Evolutionary conservation across 805 yeast species (phyloP), one percentile per base, ranked within the genome.

Genomic region (Schizosaccharomyces cryophilus): DNA sequence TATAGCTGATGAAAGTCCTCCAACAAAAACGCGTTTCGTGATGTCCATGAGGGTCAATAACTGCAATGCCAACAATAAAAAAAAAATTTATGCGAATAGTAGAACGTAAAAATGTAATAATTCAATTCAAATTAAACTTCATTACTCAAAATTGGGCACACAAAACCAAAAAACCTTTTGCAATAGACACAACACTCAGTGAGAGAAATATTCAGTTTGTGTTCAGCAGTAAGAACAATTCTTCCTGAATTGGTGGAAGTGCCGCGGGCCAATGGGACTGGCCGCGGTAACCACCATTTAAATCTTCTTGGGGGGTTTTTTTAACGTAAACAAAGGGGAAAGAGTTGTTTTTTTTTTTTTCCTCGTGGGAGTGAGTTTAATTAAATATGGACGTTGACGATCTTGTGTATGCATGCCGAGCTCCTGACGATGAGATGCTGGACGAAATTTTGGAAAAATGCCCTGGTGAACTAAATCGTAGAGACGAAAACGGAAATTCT

Each of bases 381-480:
- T 35, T n/a, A 3, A 54, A 81, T 68, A 95, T 88, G 65, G 95
- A 88, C 66, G 82, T 81, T 74, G 95, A 86, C 64, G 82, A 84
- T 60, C 79, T 89, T 62, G 76, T 88, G 59, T 82, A 81, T 62
- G 95, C 87, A 67, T 87, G 95, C 54, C 80, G 99, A 69, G 82
- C 77, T 40, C 96, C 96, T 5, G 97, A 90, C 66, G 70, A 87
- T 56, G 95, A 84, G 63, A 80, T 85, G 51, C 84, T 93, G 66
- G 38, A 30, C 24, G 54, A 59, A 26, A 21, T 45, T 24, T 21
- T 30, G 11, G 74, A 77, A 19, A 79, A 79, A 61, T 74, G 68
- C 61, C 48, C 54, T n/a, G 60, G 61, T 13, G 64, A 67, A 35
- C 66, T 61, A n/a, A 42, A 40, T 6, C 38, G 26, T 31, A 6